Base-by-base conservation (phyloP, 2,329 filamentous ascomycete species). In the Cladosporium colombiae region DNA sequence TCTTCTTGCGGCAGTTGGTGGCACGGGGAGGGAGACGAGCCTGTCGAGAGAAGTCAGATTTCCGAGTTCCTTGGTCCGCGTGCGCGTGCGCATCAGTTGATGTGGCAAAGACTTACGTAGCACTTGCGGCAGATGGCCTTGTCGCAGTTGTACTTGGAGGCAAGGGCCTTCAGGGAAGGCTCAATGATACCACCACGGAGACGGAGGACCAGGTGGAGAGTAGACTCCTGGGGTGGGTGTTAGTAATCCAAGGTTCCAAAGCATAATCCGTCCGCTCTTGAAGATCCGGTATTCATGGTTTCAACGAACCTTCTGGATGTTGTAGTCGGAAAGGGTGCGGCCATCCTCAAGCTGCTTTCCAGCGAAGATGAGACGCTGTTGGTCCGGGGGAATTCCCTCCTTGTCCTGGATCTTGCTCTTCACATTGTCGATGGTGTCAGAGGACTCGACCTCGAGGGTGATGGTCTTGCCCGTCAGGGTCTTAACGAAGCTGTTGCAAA, bases 111-210 rank as follows among this genome's bases (percentile, higher is more conserved):
- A 89, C 91, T 77, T 89, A 95, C 92, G 85, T 98, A 98, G 91
- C 95, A 99, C 91, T 99, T 98, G 88, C 95, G 94, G 92, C 95
- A 98, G 85, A 98, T 97, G 91, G 94, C 94, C 91, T 97, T 97
- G 76, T 98, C 95, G 91, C 94, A 98, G 91, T 99, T 98, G 89
- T 96, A 98, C 89, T 97, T 97, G 87, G 90, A 93, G 80, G 94
- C 94, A 73, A 98, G 90, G 75, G 92, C 94, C 90, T 98, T 98
- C 78, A 98, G 90, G 78, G 93, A 97, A 78, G 95, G 95, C 89
- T 98, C 94, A 79, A 97, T 97, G 87, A 98, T 94, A 88, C 94
- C 94, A 88, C 94, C 94, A 88, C 94, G 93, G 78, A 98, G 93
- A 86, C 94, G 93, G 84, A 98, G 93, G 81, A 98, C 94, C 80